Percentiles rank a stretch among this genome's conserved stretches.
phyloP scores from a whole-genome alignment of 2,329 filamentous ascomycete genomes.

The Botrytis porri region DNA sequence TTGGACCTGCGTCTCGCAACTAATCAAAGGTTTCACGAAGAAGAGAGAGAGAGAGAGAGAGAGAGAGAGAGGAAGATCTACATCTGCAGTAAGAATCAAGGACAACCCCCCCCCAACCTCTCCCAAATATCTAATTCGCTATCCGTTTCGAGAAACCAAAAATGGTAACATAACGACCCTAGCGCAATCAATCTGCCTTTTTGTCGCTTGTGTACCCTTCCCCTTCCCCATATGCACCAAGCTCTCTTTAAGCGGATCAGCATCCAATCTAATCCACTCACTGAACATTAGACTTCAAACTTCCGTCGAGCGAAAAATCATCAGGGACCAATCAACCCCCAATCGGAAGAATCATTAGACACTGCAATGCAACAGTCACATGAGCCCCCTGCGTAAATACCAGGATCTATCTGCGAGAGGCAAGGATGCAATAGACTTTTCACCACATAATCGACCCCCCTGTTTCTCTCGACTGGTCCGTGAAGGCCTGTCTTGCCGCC shows the following conservation, averaged over 20 bases:
- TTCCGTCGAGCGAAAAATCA: background rate
- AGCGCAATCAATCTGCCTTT: background rate
- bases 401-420: background rate
- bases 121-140: background rate
- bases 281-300: background rate
- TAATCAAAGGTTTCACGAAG: background rate
- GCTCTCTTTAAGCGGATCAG: slow-evolving; percentile 3
- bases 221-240: background rate
- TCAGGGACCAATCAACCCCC: background rate
- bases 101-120: background rate
- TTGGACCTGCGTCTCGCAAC: background rate
- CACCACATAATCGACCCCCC: background rate
- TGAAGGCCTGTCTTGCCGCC: slow-evolving; percentile 16
- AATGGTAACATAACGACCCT: background rate
- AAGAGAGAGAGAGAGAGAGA: background rate
- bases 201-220: background rate
- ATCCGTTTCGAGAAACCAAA: background rate
- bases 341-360: background rate
- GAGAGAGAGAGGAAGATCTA: background rate
- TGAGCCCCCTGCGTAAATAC: slow-evolving; percentile 2
- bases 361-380: slow-evolving; percentile 18
- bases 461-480: slow-evolving; percentile 8
- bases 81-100: background rate
- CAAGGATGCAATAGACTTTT: background rate
- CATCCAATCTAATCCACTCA: background rate